Conservation (phyloP, 768 basidiomycete genomes). For the Boletellus emodensis region DNA sequence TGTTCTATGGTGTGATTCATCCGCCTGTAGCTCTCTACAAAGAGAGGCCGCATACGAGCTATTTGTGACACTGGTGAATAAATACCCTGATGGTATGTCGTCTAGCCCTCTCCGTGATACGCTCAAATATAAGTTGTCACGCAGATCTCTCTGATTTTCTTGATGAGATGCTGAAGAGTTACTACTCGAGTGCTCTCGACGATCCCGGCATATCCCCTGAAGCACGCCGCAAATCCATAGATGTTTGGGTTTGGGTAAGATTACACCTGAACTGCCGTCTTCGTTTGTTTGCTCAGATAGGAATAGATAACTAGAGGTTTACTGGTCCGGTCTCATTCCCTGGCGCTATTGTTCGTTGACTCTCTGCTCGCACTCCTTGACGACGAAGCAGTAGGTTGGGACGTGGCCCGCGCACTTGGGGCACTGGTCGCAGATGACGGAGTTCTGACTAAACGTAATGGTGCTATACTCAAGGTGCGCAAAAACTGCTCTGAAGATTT, state of each 20-base stretch:
- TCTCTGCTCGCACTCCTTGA: slow-evolving; percentile 66
- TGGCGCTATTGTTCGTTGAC: slow-evolving; percentile 53
- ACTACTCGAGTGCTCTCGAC: slow-evolving; percentile 48
- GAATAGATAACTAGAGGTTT: slow-evolving; percentile 74
- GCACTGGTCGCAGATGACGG: slow-evolving; percentile 56
- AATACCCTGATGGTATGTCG: slow-evolving; percentile 58
- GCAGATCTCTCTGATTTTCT: slow-evolving; percentile 49
- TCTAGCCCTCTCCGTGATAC: not conserved
- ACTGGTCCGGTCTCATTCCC: slow-evolving; percentile 66
- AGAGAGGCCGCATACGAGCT: slow-evolving; percentile 52
- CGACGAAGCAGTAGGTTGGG: slow-evolving; percentile 60
- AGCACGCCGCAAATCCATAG: slow-evolving; percentile 50
- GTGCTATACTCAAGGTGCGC: slow-evolving; percentile 72
- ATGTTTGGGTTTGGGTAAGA: slow-evolving; percentile 68
- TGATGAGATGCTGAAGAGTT: slow-evolving; percentile 38
- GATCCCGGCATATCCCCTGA: slow-evolving; percentile 29
- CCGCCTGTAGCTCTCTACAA: slow-evolving; percentile 47
- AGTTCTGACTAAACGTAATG: slow-evolving; percentile 72
- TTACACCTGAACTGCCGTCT: not conserved
- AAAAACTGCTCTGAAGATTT: not conserved
- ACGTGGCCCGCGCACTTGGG: slow-evolving; percentile 75
- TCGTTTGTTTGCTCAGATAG: slow-evolving; percentile 1
- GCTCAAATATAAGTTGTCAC: not conserved
- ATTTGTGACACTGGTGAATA: slow-evolving; percentile 73
- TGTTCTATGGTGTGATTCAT: slow-evolving; percentile 55